phyloP scores from a whole-genome alignment of 2,329 filamentous ascomycete genomes.

The Eutypella sp. region DNA sequence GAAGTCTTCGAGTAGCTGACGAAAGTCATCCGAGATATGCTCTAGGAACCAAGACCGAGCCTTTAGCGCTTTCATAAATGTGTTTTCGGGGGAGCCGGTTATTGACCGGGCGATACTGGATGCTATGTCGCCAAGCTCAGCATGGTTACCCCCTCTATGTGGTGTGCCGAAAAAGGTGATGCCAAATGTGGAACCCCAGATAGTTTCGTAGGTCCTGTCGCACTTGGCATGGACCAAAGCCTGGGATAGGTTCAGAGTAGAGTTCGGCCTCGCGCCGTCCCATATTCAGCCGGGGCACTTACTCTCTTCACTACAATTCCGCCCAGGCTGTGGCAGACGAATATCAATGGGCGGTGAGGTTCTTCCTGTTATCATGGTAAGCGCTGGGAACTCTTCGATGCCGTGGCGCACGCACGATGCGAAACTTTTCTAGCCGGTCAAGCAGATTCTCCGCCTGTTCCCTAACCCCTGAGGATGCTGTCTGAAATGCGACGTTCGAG shows the following conservation, averaged over 20 bases:
- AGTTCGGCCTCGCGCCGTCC: too few relatives aligned
- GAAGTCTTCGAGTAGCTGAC: slow-evolving; percentile 7
- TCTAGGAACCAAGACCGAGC: slow-evolving; percentile 1
- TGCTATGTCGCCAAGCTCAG: slow-evolving; percentile 3
- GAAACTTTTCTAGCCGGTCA: slow-evolving; percentile 1
- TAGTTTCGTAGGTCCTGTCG: slow-evolving; percentile 5
- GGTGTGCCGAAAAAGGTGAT: slow-evolving; percentile 10
- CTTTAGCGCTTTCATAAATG: slow-evolving; percentile 6
- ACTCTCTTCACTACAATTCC: slow-evolving; percentile 9
- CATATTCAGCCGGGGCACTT: background rate
- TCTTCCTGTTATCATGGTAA: slow-evolving; percentile 2
- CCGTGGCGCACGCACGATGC: background rate
- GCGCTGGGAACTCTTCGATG: background rate
- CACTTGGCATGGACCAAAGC: slow-evolving; percentile 7
- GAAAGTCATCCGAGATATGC: slow-evolving; percentile 5
- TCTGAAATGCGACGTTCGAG: slow-evolving; percentile 9
- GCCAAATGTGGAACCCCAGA: slow-evolving; percentile 6
- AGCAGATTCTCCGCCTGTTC: slow-evolving; percentile 12
- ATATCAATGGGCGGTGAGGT: slow-evolving; percentile 9
- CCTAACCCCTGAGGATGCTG: slow-evolving; percentile 4
- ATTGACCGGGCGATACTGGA: slow-evolving; percentile 7
- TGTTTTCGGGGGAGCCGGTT: slow-evolving; percentile 5
- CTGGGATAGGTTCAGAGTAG: background rate
- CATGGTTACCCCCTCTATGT: slow-evolving; percentile 8
- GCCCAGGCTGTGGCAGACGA: slow-evolving; percentile 12